Base-by-base conservation (phyloP, 148 eudicot species). In the Cornus suecica region DNA sequence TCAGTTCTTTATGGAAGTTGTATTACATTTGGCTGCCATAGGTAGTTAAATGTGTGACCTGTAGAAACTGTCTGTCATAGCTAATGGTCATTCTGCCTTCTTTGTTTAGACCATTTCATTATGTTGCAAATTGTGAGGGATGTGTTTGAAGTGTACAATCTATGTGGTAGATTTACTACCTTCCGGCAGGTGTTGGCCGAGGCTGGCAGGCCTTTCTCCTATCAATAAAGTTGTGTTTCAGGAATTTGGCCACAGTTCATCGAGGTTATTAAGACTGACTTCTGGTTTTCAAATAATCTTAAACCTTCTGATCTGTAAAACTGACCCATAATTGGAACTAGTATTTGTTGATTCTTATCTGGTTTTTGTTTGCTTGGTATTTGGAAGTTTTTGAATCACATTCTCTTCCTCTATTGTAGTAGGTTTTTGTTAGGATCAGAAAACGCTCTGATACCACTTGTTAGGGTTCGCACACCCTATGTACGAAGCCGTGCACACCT, bases 221-320 rank as follows among this genome's bases (percentile, higher is more conserved):
- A 2, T 58, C n/a, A 48, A 20, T 22, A n/a, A n/a, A 58, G 9
- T 58, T 8, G 62, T 20, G 18, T 58, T 58, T 5, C 23, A 58
- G n/a, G 23, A 58, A 58, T 58, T n/a, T 58, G 62, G 25, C 62
- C 2, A 22, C 24, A 20, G 22, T 54, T 54, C 22, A 54, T 54
- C 1, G 5, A 54, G 54, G 54, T 48, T 48, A 16, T 13, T 14
- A 1, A 48, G 54, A 18, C 15, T 48, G 54, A 48, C 15, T 11
- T 11, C 22, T 30, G 69, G 69, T 72, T 60, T 15, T 72, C 6
- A 25, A 26, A 37, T 23, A 24, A 16, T 23, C 24, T 62, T 45
- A 29, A 9, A 52, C 76, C 41, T 62, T 26, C 62, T 72, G 66
- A 58, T 72, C 75, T 23, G 23, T 54, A 23, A 25, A 58, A 23